A percentile compares a stretch with the other conserved stretches of the same genome.
These are phyloP conservation scores for Teratosphaeria viscida DNA, from an alignment of 2,329 filamentous ascomycete species.

Conservation along the genomic window DNA sequence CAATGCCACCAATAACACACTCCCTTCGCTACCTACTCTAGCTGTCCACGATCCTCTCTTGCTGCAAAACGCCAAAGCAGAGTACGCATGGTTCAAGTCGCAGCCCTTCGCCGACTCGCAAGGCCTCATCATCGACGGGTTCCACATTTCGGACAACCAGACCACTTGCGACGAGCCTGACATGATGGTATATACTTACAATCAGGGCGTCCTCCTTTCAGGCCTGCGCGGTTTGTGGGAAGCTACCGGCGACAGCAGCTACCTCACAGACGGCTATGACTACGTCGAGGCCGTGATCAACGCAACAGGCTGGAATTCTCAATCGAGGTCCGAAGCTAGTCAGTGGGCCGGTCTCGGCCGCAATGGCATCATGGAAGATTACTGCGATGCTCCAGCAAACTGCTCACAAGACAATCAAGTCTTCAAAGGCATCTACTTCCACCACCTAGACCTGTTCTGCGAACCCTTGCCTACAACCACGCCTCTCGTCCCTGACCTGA, in stretches of 20 bases:
- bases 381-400: conserved; percentile 62
- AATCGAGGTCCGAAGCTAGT: conserved; percentile 3
- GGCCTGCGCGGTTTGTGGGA: conserved; percentile 74
- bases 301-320: conserved; percentile 61
- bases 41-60: conserved; percentile 38
- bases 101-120: conserved; percentile 70
- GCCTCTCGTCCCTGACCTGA: conserved; percentile 36
- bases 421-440: conserved; percentile 94
- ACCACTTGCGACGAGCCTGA: conserved; percentile 60
- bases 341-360: conserved; percentile 68
- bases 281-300: conserved; percentile 63
- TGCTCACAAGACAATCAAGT: conserved; percentile 81
- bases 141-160: conserved; percentile 61
- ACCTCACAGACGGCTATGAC: conserved; percentile 67
- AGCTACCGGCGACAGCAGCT: conserved; percentile 58
- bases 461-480: conserved; percentile 43
- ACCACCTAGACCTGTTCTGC: conserved; percentile 77
- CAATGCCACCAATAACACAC: conserved; percentile 24
- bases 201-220: conserved; percentile 83
- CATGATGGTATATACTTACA: conserved; percentile 90
- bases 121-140: conserved; percentile 78
- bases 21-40: conserved; percentile 32
- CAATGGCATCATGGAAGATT: conserved; percentile 71
- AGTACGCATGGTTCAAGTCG: conserved; percentile 67
- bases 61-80: conserved; percentile 62